Evolutionary conservation across 1,284 basidiomycete genomes (phyloP).

Genomic region (Coniferiporia sulphurascens): DNA sequence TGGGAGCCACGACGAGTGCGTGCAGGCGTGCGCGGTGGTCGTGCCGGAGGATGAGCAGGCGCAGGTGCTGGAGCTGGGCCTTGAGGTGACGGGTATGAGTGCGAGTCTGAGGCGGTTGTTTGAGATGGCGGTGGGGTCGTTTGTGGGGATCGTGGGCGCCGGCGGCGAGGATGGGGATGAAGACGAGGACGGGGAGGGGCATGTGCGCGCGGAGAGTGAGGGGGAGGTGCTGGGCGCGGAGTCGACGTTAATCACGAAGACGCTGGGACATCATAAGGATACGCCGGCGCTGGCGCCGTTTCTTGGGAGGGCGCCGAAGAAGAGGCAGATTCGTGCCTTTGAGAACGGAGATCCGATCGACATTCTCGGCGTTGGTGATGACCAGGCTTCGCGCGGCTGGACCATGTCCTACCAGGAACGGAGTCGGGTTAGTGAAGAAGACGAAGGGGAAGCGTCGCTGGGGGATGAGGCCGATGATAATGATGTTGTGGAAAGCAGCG

Average conservation of each 20-base stretch:
- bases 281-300: conserved; percentile 68
- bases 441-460: background rate
- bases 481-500: conserved; percentile 5
- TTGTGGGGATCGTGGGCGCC: conserved; percentile 18
- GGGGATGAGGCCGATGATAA: conserved; percentile 11
- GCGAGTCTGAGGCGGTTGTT: conserved; percentile 62
- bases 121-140: conserved; percentile 59
- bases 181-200: background rate
- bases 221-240: conserved; percentile 14
- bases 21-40: conserved; percentile 55
- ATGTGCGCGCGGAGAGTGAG: background rate
- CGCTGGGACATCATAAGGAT: conserved; percentile 64
- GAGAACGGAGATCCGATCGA: conserved; percentile 26
- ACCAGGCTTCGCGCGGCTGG: conserved; percentile 26
- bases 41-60: conserved; percentile 37
- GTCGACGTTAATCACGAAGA: conserved; percentile 46
- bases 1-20: conserved; percentile 71
- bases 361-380: conserved; percentile 17
- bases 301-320: conserved; percentile 53
- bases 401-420: conserved; percentile 43
- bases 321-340: conserved; percentile 51
- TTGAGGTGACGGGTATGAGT: conserved; percentile 53
- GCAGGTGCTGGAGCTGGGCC: conserved; percentile 45
- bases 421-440: conserved; percentile 25
- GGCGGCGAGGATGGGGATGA: conserved; percentile 7